These are phyloP conservation scores for Inga oerstediana DNA, from an alignment of 306 rosid genomes.

Conservation along the genomic window DNA sequence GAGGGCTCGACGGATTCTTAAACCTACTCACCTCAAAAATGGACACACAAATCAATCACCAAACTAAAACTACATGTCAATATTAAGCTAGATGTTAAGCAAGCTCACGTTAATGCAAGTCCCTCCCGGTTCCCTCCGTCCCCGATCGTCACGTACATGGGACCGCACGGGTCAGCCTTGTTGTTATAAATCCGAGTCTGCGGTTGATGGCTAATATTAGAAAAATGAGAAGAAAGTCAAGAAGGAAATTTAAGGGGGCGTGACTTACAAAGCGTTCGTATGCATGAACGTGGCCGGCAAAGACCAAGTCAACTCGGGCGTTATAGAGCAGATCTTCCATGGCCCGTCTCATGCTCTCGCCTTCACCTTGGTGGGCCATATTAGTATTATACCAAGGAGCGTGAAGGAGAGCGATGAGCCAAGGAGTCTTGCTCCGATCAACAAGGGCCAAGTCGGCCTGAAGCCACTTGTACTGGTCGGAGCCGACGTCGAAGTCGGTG, in stretches of 20 bases:
- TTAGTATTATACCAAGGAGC: conserved; percentile 88
- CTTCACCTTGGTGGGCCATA: conserved; percentile 78
- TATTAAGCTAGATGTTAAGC: background rate
- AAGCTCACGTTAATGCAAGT: conserved; percentile 59
- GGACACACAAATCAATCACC: background rate
- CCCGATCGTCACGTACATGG: conserved; percentile 62
- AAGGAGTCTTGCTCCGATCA: conserved; percentile 58
- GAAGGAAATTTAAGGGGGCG: background rate
- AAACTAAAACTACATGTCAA: background rate
- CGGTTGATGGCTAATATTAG: background rate
- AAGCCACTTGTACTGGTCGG: conserved; percentile 66
- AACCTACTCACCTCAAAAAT: conserved; percentile 35
- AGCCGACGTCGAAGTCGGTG: conserved; percentile 40
- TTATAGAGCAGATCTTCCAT: conserved; percentile 63
- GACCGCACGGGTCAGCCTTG: conserved; percentile 65
- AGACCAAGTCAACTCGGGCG: conserved; percentile 67
- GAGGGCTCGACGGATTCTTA: conserved; percentile 51
- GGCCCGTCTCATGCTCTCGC: conserved; percentile 68
- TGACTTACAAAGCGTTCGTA: conserved; percentile 69
- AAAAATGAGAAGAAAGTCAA: background rate
- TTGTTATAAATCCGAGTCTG: conserved; percentile 69
- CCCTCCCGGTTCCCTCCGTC: conserved; percentile 89
- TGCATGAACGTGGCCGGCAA: conserved; percentile 84
- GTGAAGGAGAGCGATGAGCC: conserved; percentile 64
- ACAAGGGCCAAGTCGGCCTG: conserved; percentile 48